Evolutionary conservation across 1,284 basidiomycete genomes (phyloP), one percentile per base, ranked within the genome.

Genomic region (Moesziomyces parantarcticus): DNA sequence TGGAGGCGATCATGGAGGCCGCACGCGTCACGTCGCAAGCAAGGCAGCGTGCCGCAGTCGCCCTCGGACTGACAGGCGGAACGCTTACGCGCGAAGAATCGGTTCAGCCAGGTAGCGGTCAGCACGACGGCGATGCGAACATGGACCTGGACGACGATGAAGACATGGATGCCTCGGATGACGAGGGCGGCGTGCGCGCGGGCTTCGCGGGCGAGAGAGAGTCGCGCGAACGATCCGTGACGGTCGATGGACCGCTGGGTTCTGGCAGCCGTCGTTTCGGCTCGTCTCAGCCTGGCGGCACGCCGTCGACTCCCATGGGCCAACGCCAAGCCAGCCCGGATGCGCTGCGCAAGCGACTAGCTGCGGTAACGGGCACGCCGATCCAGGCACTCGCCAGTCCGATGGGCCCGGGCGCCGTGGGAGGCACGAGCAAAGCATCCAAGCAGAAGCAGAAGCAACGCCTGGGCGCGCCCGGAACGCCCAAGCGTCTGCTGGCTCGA

Each of bases 1-100:
- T 72, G n/a, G 41, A 63, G 18, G 70, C 70, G 5, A 34, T 73
- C 26, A 68, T 73, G 60, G 64, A 68, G 42, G 70, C 70, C 13
- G 70, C 70, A 0, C 32, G 65, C 23, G 52, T 64, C 47, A 54
- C 65, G 11, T 62, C 70, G 10, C 64, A 72, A 26, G 59, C 69
- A 21, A 58, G 69, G 34, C 63, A 63, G 21, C 46, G 69, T 11
- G 69, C 69, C 16, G 69, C 69, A 1, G 58, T 63, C 5, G 63
- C 59, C 20, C 69, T 72, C 6, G 69, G 69, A n/a, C 23, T 72
- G 47, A 45, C 59, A 5, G 54, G 62, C 16, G 63, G 58, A 14
- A 51, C 58, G 5, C 39, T 72, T 22, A 63, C 59, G 8, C 50
- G 69, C 50, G 62, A 66, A 47, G 59, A 55, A 20, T 72, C 69